Base-by-base conservation (phyloP, 495 filamentous ascomycete genomes). In the Xeromyces bisporus region DNA sequence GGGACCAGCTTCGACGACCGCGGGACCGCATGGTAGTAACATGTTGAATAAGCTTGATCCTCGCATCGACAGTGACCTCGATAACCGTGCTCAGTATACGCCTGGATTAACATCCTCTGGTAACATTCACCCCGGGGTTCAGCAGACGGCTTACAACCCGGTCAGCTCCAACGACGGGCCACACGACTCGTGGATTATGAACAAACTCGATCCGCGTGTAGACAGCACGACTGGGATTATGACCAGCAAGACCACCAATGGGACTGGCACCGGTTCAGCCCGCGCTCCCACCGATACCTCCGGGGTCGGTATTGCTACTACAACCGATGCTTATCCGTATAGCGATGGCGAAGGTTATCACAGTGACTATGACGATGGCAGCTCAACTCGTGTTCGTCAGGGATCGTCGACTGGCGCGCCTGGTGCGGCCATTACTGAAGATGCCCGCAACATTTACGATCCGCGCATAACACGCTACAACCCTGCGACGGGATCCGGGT, bases 11-110 rank as follows among this genome's bases (percentile, higher is more conserved):
- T 34, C 38, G 8, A 37, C 42, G 11, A 55, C 51, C 26, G 42
- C 53, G 8, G 62, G 61, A 11, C 62, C 59, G 55, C 62, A 59
- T 51, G 42, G 40, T 31, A 67, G 58, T 29, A 57, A 65, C 39
- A 14, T 71, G 10, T 51, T 63, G 31, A 77, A 76, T 53, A 69
- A 70, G 43, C 39, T 42, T 28, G 67, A 70, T 41, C 53, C 53
- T 5, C 51, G 51, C 11, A 49, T 68, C 11, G 57, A 64, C 37
- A 55, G 50, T 14, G 53, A 57, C 35, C 38, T 38, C n/a, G 66
- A 70, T 37, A 51, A 62, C 35, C 37, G 33, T 29, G 34, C 34
- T 23, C 39, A 43, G 34, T 41, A 48, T 18, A 37, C 37, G 1
- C 41, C 41, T 5, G 36, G 39, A 4, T 34, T 33, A 16, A 43